These are phyloP conservation scores for Danielia reshetovae DNA, from an alignment of 805 yeast genomes.

Conservation along the genomic window DNA sequence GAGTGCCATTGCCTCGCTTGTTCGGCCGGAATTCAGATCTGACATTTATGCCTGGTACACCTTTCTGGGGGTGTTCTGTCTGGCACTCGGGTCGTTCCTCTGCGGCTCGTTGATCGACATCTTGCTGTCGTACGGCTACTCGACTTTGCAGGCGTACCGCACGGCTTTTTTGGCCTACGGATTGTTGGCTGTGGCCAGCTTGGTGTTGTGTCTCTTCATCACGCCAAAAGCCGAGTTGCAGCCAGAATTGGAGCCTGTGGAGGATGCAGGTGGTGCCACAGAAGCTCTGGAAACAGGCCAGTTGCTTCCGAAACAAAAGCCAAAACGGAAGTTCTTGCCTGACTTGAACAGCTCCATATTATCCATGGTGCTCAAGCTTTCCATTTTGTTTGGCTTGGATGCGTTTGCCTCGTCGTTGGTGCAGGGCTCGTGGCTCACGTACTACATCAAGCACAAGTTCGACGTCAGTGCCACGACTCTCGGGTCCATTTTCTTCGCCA, in stretches of 20 bases:
- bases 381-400: slow-evolving; percentile 39
- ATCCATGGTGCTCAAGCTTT: slow-evolving; percentile 28
- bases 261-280: background rate
- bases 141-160: slow-evolving; percentile 25
- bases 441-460: slow-evolving; percentile 37
- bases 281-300: background rate
- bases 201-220: slow-evolving; percentile 16
- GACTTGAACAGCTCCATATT: slow-evolving; percentile 15
- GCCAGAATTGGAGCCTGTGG: background rate
- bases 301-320: slow-evolving; percentile 2
- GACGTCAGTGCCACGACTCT: slow-evolving; percentile 28
- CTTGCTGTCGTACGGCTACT: slow-evolving; percentile 10
- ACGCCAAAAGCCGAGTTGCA: slow-evolving; percentile 17
- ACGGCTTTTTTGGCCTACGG: slow-evolving; percentile 26
- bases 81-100: slow-evolving; percentile 43
- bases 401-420: slow-evolving; percentile 42
- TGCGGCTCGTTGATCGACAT: slow-evolving; percentile 32
- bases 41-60: slow-evolving; percentile 59
- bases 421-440: slow-evolving; percentile 46
- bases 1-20: slow-evolving; percentile 46
- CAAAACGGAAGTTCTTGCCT: slow-evolving; percentile 15
- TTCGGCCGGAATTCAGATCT: slow-evolving; percentile 38
- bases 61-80: slow-evolving; percentile 44
- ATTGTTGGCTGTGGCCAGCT: slow-evolving; percentile 16
- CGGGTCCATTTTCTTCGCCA: slow-evolving; percentile 38